A percentile compares a stretch with the other conserved stretches of the same genome.
phyloP scores from a whole-genome alignment of 2,329 filamentous ascomycete species.

The Cladophialophora bantiana region DNA sequence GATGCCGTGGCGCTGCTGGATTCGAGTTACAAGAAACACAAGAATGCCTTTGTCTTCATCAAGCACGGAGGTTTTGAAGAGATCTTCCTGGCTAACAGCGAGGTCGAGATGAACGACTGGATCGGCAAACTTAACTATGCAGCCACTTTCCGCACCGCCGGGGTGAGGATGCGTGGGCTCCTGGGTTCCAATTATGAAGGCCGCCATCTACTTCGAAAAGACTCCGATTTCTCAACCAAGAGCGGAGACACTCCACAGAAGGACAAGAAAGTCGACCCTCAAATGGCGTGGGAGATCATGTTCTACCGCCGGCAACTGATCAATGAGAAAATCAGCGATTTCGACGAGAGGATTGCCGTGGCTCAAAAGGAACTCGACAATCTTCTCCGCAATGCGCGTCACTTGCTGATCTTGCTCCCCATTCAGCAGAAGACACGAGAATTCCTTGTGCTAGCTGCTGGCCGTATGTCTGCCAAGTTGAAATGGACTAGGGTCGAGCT shows the following conservation, averaged over 20 bases:
- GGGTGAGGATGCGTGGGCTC: constrained; percentile 87
- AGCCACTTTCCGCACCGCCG: constrained; percentile 88
- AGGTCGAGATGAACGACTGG: constrained; percentile 96
- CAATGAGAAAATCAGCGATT: constrained; percentile 80
- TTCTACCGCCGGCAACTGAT: constrained; percentile 83
- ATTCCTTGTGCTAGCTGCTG: constrained; percentile 82
- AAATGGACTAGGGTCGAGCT: constrained; percentile 96
- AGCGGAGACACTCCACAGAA: constrained; percentile 65
- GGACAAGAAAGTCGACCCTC: constrained; percentile 61
- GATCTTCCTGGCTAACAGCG: constrained; percentile 86
- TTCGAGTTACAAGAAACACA: constrained; percentile 86
- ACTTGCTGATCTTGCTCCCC: constrained; percentile 85
- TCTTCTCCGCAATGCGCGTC: constrained; percentile 85
- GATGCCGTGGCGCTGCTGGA: constrained; percentile 89
- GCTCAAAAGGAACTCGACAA: constrained; percentile 80
- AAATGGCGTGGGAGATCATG: constrained; percentile 86
- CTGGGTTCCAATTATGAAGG: constrained; percentile 85
- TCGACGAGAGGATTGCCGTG: constrained; percentile 76
- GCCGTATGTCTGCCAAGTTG: constrained; percentile 81
- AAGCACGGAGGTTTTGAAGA: constrained; percentile 87
- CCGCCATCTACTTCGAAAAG: constrained; percentile 72
- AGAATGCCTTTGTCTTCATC: constrained; percentile 91
- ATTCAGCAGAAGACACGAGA: constrained; percentile 91
- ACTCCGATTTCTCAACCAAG: constrained; percentile 61
- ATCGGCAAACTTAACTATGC: constrained; percentile 95